Conservation (phyloP, 2,329 filamentous ascomycete species). For the Madurella fahalii region DNA sequence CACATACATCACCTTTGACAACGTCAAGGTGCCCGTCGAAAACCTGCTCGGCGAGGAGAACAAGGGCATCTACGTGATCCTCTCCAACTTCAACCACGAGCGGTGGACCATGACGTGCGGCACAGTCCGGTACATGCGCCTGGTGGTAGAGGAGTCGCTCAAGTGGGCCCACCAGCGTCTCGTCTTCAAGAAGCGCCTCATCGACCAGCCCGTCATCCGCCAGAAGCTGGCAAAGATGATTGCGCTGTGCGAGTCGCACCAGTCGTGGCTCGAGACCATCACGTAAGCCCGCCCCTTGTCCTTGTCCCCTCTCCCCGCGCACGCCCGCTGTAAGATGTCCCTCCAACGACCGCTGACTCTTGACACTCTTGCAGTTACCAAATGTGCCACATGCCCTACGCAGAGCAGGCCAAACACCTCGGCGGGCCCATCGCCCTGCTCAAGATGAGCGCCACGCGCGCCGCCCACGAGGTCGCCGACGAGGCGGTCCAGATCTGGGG, state of each 20-base stretch:
- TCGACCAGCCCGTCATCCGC: conserved; percentile 77
- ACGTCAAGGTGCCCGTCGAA: conserved; percentile 77
- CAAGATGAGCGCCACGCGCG: conserved; percentile 73
- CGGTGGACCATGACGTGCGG: conserved; percentile 70
- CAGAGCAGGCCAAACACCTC: conserved; percentile 68
- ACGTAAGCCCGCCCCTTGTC: conserved; percentile 39
- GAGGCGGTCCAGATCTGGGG: conserved; percentile 84
- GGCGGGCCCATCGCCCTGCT: conserved; percentile 78
- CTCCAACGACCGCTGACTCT: not conserved
- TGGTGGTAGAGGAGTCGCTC: conserved; percentile 75
- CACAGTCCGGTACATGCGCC: conserved; percentile 61
- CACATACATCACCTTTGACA: conserved; percentile 76
- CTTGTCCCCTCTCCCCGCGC: not conserved
- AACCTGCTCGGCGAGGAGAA: conserved; percentile 78
- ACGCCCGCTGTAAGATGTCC: no score
- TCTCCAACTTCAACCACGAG: conserved; percentile 88
- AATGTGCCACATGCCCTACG: conserved; percentile 81
- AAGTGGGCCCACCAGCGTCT: conserved; percentile 87
- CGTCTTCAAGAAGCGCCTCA: conserved; percentile 77
- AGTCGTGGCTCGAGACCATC: conserved; percentile 79
- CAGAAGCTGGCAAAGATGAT: conserved; percentile 91
- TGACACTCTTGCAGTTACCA: conserved; percentile 50
- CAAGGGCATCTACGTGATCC: conserved; percentile 79
- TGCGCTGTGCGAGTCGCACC: conserved; percentile 72
- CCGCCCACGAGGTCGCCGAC: conserved; percentile 78